Evolutionary conservation across 2,329 filamentous ascomycete species (phyloP).

Genomic region (Sarocladiaceae sp.): DNA sequence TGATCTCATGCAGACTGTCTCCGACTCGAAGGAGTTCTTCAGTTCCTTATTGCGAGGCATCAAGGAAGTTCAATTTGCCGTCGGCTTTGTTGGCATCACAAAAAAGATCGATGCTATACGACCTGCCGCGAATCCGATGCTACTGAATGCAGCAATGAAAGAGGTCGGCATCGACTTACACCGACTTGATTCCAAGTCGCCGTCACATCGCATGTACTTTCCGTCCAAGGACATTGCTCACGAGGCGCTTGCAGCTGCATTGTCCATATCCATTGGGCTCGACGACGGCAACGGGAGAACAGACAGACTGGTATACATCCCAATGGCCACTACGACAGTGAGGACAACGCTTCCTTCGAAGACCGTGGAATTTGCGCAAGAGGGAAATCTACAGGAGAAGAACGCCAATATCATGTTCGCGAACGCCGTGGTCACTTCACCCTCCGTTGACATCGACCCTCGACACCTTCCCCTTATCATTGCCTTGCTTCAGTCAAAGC

Average conservation of each 20-base stretch:
- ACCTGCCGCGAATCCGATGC: conserved; percentile 62
- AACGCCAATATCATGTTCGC: conserved; percentile 96
- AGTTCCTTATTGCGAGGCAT: conserved; percentile 86
- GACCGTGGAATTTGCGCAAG: conserved; percentile 72
- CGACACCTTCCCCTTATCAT: conserved; percentile 83
- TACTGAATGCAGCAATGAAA: conserved; percentile 88
- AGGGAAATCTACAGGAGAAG: conserved; percentile 69
- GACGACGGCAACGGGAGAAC: conserved; percentile 84
- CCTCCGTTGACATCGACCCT: conserved; percentile 87
- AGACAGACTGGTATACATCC: conserved; percentile 84
- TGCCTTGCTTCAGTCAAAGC: conserved; percentile 60
- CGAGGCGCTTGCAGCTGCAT: conserved; percentile 83
- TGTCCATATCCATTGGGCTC: conserved; percentile 86
- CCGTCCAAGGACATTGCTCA: conserved; percentile 87
- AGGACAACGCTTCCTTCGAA: conserved; percentile 93
- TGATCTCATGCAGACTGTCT: conserved; percentile 72
- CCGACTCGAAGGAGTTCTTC: conserved; percentile 87
- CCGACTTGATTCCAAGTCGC: conserved; percentile 83
- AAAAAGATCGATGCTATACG: conserved; percentile 68
- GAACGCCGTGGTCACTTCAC: conserved; percentile 92
- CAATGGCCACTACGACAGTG: conserved; percentile 93
- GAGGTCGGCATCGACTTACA: conserved; percentile 92
- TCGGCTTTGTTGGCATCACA: conserved; percentile 83
- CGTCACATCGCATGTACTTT: conserved; percentile 98
- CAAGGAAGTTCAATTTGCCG: conserved; percentile 91